Evolutionary conservation across 1,284 basidiomycete species (phyloP).

Genomic region (Apiotrichum laibachii): DNA sequence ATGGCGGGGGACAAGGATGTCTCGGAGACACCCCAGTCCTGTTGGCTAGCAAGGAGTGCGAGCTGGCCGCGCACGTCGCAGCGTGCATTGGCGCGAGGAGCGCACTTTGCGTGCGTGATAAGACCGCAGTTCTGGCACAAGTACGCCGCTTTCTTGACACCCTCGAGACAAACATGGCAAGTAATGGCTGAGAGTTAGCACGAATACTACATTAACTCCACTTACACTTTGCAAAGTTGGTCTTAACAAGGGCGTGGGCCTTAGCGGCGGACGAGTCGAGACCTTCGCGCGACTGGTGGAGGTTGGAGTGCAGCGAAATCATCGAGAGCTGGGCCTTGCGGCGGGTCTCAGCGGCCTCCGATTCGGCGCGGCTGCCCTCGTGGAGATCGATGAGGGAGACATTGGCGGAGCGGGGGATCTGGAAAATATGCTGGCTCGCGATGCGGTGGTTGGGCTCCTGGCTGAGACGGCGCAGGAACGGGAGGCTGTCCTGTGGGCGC

Average conservation of each 20-base stretch:
- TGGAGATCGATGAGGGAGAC: slow-evolving; percentile 18
- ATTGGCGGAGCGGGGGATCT: slow-evolving; percentile 9
- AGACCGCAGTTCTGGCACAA: slow-evolving; percentile 86
- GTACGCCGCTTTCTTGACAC: slow-evolving; percentile 80
- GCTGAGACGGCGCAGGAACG: slow-evolving; percentile 85
- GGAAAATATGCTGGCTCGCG: slow-evolving; percentile 53
- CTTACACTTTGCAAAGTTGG: slow-evolving; percentile 85
- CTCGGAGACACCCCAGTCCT: slow-evolving; percentile 12
- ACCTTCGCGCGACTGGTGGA: slow-evolving; percentile 15
- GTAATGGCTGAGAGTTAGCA: slow-evolving; percentile 63
- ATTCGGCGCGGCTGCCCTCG: neutral
- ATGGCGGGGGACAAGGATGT: slow-evolving; percentile 4
- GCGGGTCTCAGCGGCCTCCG: neutral
- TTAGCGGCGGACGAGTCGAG: slow-evolving; percentile 19
- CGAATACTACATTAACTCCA: slow-evolving; percentile 14
- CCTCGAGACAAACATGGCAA: slow-evolving; percentile 76
- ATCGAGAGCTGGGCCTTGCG: slow-evolving; percentile 17
- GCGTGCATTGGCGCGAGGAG: slow-evolving; percentile 66
- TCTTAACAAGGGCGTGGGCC: slow-evolving; percentile 83
- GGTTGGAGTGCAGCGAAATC: slow-evolving; percentile 21
- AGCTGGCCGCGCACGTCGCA: slow-evolving; percentile 64
- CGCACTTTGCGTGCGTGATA: slow-evolving; percentile 79
- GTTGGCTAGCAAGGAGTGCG: slow-evolving; percentile 33
- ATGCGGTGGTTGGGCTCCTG: slow-evolving; percentile 69
- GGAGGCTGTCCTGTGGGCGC: slow-evolving; percentile 86